Evolutionary conservation across 2,329 filamentous ascomycete genomes (phyloP).

Genomic region (Verticillium dahliae): DNA sequence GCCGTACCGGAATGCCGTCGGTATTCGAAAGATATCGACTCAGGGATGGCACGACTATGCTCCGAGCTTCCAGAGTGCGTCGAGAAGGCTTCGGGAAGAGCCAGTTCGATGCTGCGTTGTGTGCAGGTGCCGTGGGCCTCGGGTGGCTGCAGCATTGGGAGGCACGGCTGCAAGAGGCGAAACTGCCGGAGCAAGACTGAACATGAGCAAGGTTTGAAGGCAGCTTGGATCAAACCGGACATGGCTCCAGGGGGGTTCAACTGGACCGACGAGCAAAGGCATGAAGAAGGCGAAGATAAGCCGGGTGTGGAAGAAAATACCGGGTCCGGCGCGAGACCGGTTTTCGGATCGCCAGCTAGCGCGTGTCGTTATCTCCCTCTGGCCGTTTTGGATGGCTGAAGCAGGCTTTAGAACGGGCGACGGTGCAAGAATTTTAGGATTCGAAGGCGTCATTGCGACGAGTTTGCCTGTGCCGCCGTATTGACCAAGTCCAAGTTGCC

Average conservation of each 20-base stretch:
- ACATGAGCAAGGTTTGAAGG: neutral
- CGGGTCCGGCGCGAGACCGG: neutral
- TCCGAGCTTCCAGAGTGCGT: neutral
- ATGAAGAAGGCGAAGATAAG: neutral
- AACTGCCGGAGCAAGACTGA: neutral
- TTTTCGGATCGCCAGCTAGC: neutral
- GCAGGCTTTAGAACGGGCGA: neutral
- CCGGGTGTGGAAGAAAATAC: neutral
- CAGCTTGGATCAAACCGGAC: neutral
- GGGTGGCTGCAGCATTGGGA: neutral
- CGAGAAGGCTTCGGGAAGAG: neutral
- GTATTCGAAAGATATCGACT: neutral
- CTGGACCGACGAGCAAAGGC: neutral
- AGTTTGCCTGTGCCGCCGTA: neutral
- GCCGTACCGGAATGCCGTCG: neutral
- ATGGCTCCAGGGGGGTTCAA: neutral
- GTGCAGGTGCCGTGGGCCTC: neutral
- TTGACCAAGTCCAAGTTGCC: neutral
- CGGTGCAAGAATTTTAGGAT: neutral
- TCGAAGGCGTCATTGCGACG: neutral
- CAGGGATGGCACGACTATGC: neutral
- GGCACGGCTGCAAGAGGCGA: neutral
- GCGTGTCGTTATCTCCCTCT: neutral
- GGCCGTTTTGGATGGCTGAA: neutral
- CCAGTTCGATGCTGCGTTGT: neutral